Percentiles rank a stretch among this genome's conserved stretches.
Conservation (phyloP, 148 eudicot genomes). For the Rhododendron griersonianum region DNA sequence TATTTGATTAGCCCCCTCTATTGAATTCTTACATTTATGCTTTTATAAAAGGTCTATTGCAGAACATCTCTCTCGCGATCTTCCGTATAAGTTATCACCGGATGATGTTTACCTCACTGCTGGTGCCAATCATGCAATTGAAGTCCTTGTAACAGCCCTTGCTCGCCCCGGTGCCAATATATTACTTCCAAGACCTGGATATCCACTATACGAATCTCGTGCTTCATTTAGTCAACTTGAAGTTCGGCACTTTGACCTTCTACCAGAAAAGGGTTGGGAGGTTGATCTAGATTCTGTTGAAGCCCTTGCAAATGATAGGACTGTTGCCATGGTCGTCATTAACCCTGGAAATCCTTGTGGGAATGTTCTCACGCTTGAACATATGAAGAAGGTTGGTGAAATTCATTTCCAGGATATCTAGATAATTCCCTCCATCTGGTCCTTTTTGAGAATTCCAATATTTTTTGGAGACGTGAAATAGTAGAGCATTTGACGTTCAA, state of each 20-base stretch:
- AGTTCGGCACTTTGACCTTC: constrained; percentile 57
- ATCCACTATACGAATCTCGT: constrained; percentile 58
- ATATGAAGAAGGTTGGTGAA: constrained; percentile 49
- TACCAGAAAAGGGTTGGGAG: constrained; percentile 69
- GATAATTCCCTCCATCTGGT: not conserved
- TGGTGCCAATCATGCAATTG: constrained; percentile 77
- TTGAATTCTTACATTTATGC: not conserved
- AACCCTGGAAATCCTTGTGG: constrained; percentile 93
- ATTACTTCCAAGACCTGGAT: constrained; percentile 65
- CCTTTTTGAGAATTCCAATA: not conserved
- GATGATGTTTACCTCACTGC: constrained; percentile 59
- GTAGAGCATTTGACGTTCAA: not conserved
- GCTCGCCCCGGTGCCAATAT: constrained; percentile 66
- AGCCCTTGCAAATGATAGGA: constrained; percentile 65
- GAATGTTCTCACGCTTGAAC: constrained; percentile 52
- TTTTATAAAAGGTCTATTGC: constrained; percentile 59
- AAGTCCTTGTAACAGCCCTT: constrained; percentile 39
- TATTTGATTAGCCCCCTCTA: not conserved
- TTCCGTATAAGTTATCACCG: constrained; percentile 43
- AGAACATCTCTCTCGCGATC: constrained; percentile 50
- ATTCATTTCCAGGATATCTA: not conserved
- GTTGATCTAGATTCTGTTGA: constrained; percentile 58
- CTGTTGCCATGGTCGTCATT: constrained; percentile 68
- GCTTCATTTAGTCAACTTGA: constrained; percentile 46
- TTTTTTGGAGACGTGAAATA: not conserved